phyloP scores from a whole-genome alignment of 2,329 filamentous ascomycete genomes.

The Neonectria faginata region DNA sequence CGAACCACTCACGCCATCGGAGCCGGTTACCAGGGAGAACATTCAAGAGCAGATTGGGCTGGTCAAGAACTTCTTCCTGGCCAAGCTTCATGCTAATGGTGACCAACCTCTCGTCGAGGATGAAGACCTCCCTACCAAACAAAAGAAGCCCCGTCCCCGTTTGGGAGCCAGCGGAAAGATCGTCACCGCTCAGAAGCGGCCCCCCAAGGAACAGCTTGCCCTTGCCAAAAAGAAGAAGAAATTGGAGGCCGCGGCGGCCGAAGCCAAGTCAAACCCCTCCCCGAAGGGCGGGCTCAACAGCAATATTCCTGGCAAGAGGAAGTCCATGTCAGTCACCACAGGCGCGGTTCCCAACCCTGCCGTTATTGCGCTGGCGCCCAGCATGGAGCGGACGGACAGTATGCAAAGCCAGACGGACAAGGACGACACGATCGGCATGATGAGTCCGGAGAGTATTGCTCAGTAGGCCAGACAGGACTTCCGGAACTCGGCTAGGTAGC shows the following conservation, averaged over 20 bases:
- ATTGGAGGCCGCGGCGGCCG: slow-evolving; percentile 70
- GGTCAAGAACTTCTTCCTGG: slow-evolving; percentile 90
- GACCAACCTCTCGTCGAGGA: slow-evolving; percentile 89
- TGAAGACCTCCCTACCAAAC: slow-evolving; percentile 93
- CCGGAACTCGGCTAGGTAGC: slow-evolving; percentile 17
- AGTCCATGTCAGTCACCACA: slow-evolving; percentile 53
- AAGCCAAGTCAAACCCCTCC: slow-evolving; percentile 56
- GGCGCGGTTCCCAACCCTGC: slow-evolving; percentile 54
- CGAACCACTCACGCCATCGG: slow-evolving; percentile 74
- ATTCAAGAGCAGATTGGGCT: slow-evolving; percentile 86
- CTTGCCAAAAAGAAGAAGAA: slow-evolving; percentile 92
- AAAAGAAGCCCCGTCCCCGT: slow-evolving; percentile 78
- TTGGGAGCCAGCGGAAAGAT: slow-evolving; percentile 84
- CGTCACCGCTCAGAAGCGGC: slow-evolving; percentile 83
- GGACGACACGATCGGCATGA: slow-evolving; percentile 78
- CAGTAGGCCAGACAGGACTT: slow-evolving; percentile 49
- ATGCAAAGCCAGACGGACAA: slow-evolving; percentile 72
- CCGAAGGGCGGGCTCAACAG: slow-evolving; percentile 52
- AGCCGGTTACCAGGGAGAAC: slow-evolving; percentile 82
- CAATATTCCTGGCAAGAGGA: slow-evolving; percentile 66
- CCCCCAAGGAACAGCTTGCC: slow-evolving; percentile 83
- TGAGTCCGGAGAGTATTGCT: slow-evolving; percentile 84
- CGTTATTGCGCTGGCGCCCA: slow-evolving; percentile 55
- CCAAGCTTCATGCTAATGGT: slow-evolving; percentile 85
- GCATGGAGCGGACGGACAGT: slow-evolving; percentile 70